Evolutionary conservation across 768 basidiomycete species (phyloP), one percentile per base, ranked within the genome.

Genomic region (Amanita rubescens): DNA sequence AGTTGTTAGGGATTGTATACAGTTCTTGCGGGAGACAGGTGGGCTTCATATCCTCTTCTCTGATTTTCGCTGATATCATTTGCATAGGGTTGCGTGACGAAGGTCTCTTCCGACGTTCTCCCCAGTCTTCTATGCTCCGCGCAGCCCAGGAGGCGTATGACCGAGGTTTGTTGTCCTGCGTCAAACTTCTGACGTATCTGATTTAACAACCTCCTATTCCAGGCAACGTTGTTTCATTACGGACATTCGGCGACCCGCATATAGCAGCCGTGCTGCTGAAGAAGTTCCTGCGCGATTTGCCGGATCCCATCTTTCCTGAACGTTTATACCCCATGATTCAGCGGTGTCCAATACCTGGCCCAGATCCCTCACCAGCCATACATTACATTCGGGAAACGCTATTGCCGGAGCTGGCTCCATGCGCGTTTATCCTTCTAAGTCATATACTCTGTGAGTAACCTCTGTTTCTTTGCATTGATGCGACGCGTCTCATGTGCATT

Each of bases 141-240:
- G 82, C 89, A 55, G 89, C 84, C 10, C 82, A 87, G 60, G 85
- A 89, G 30, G 91, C 90, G 2, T 93, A 93, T 60, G 88, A 94
- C 63, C 72, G 91, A 68, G 90, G 89, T 82, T 53, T 25, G 61
- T 53, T 25, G 61, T 46, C 46, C 44, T 6, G 20, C 24, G n/a
- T 46, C 10, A 15, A 1, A 24, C 45, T 27, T 53, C 7, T 20
- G 12, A 45, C n/a, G 9, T 11, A 2, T 14, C 39, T 38, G 50
- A 55, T 38, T 54, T 38, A 52, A 51, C 38, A 57, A 57, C 47
- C 5, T 17, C 8, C n/a, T 34, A 47, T 4, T 5, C 12, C 52
- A 87, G 87, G 87, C 11, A 80, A 90, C 57, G 82, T 91, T 1
- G 85, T 94, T 9, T 88, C 87, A 1, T 68, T 94, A 39, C 71